These are phyloP conservation scores for Penicillium cinerascens DNA, from an alignment of 495 filamentous ascomycete genomes.

Conservation along the genomic window DNA sequence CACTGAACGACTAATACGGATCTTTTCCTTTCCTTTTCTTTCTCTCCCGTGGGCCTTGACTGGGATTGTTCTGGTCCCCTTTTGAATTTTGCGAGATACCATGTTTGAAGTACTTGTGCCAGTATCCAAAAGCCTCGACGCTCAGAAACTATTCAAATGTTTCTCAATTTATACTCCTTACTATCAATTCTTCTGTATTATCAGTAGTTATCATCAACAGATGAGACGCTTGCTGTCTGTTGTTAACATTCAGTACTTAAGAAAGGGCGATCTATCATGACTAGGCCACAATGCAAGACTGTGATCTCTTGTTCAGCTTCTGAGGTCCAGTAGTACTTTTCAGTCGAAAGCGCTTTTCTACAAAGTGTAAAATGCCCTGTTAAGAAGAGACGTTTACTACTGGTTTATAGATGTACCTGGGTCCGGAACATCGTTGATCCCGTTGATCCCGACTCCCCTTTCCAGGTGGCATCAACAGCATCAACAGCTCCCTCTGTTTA, in stretches of 20 bases:
- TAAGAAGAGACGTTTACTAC: neutral
- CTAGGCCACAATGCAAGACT: neutral
- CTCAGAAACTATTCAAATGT: conserved; percentile 12
- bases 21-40: conserved; percentile 4
- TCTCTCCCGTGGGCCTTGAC: conserved; percentile 1
- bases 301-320: neutral
- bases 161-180: neutral
- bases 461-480: conserved; percentile 36
- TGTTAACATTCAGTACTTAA: neutral
- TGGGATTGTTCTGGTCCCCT: conserved; percentile 12
- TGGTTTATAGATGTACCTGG: conserved; percentile 3
- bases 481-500: conserved; percentile 31
- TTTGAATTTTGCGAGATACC: conserved; percentile 28
- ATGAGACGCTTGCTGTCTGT: neutral
- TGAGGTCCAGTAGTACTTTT: neutral
- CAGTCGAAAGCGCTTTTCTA: neutral
- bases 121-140: conserved; percentile 17
- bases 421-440: conserved; percentile 26
- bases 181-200: neutral
- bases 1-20: conserved; percentile 22
- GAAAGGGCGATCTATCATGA: neutral
- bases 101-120: conserved; percentile 21
- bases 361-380: neutral
- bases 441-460: conserved; percentile 18
- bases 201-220: neutral